These are phyloP conservation scores for Sugiyamaella japonica DNA, from an alignment of 1,139 yeast genomes.

Conservation along the genomic window DNA sequence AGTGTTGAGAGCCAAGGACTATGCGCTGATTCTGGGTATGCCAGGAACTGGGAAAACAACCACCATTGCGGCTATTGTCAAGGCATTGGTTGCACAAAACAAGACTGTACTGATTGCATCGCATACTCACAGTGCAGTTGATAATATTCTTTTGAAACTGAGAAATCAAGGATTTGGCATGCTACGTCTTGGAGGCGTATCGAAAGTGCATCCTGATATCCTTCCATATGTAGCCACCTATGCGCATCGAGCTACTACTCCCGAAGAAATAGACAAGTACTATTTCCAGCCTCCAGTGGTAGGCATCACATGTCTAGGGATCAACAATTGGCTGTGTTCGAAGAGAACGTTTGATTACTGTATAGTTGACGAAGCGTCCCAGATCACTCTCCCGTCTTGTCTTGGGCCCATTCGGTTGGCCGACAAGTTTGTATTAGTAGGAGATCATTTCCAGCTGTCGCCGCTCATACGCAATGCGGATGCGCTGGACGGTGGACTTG, in stretches of 20 bases:
- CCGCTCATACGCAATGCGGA: conserved; percentile 69
- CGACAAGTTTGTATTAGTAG: conserved; percentile 81
- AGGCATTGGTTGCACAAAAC: conserved; percentile 55
- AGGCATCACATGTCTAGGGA: conserved; percentile 85
- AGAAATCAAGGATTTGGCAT: conserved; percentile 50
- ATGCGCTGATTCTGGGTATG: conserved; percentile 86
- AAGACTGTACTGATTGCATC: conserved; percentile 78
- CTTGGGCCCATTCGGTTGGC: conserved; percentile 82
- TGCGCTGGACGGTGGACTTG: conserved; percentile 59
- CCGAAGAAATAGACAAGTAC: conserved; percentile 45
- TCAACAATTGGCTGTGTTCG: conserved; percentile 54
- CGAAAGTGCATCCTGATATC: conserved; percentile 63
- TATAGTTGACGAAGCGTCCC: conserved; percentile 95
- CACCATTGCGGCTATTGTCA: conserved; percentile 74
- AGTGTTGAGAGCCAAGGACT: conserved; percentile 68
- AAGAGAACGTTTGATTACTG: conserved; percentile 78
- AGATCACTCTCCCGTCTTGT: conserved; percentile 85
- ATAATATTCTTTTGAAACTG: conserved; percentile 78
- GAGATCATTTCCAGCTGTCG: conserved; percentile 91
- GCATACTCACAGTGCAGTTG: conserved; percentile 95
- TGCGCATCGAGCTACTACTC: conserved; percentile 27
- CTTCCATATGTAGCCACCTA: conserved; percentile 53
- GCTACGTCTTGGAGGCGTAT: conserved; percentile 41
- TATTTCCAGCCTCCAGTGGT: conserved; percentile 68
- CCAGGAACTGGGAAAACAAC: conserved; percentile 99